A percentile compares a stretch with the other conserved stretches of the same genome.
phyloP scores from a whole-genome alignment of 2,329 filamentous ascomycete species.

The Scedosporium dehoogii region DNA sequence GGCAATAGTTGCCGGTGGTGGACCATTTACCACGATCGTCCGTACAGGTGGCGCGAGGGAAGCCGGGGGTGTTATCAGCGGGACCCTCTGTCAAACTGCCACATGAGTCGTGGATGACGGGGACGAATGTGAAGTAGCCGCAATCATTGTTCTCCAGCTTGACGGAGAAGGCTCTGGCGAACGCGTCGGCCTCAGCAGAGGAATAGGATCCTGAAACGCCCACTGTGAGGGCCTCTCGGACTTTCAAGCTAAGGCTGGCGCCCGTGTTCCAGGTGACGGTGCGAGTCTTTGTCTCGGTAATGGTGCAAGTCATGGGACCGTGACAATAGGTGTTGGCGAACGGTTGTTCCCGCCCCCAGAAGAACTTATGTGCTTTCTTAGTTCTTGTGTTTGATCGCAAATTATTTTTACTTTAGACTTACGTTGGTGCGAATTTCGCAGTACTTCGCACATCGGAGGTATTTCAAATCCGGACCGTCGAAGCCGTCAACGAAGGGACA shows the following conservation, averaged over 20 bases:
- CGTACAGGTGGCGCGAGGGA: background rate
- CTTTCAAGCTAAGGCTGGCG: conserved; percentile 20
- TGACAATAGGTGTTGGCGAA: conserved; percentile 23
- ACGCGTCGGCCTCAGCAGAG: background rate
- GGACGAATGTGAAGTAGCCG: conserved; percentile 13
- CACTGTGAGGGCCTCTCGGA: conserved; percentile 14
- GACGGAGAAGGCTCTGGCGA: conserved; percentile 6
- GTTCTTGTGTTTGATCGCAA: background rate
- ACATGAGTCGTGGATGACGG: conserved; percentile 11
- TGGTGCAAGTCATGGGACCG: conserved; percentile 21
- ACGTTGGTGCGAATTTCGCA: conserved; percentile 10
- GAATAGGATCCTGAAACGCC: conserved; percentile 12
- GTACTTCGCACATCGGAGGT: background rate
- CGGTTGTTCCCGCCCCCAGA: conserved; percentile 21
- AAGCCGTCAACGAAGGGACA: background rate
- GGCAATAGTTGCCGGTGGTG: conserved; percentile 5
- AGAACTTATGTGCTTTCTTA: conserved; percentile 12
- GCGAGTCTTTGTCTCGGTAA: conserved; percentile 18
- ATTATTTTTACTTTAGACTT: conserved; percentile 2
- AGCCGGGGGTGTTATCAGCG: background rate
- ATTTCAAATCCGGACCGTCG: background rate
- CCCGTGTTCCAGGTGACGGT: conserved; percentile 16
- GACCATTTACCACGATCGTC: background rate
- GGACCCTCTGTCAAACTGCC: conserved; percentile 7
- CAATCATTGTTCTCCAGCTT: conserved; percentile 7